Evolutionary conservation across 805 yeast genomes (phyloP).

Genomic region (Alloascoidea africana): DNA sequence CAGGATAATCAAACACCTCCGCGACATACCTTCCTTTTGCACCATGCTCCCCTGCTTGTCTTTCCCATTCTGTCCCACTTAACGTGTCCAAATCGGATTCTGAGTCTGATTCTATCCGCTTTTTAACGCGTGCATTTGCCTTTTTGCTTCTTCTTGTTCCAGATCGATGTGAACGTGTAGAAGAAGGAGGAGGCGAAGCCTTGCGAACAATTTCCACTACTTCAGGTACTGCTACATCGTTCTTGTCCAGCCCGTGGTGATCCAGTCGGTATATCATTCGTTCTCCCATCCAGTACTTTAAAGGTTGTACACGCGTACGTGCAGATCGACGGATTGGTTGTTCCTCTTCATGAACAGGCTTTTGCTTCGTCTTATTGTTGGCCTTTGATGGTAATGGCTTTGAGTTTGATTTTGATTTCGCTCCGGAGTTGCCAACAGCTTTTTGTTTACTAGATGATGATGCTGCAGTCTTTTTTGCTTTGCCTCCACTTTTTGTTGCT

Average conservation of each 20-base stretch:
- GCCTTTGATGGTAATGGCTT: too few species aligned
- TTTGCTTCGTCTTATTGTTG: background rate
- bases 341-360: background rate
- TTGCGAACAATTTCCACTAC: conserved; percentile 12
- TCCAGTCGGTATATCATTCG: conserved; percentile 38
- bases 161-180: background rate
- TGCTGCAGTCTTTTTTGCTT: background rate
- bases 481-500: background rate
- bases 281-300: conserved; percentile 81
- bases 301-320: conserved; percentile 51
- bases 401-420: too few species aligned
- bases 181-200: conserved; percentile 4
- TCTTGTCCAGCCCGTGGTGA: conserved; percentile 7
- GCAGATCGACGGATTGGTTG: conserved; percentile 35
- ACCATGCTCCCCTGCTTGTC: too few species aligned
- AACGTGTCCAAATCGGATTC: background rate
- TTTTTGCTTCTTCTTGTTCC: background rate
- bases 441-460: too few species aligned
- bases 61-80: conserved; percentile 3
- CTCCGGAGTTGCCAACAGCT: too few species aligned
- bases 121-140: background rate
- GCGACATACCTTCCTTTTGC: background rate
- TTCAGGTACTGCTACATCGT: conserved; percentile 11
- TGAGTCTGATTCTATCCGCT: background rate
- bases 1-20: conserved; percentile 37